phyloP scores from a whole-genome alignment of 225 moss, liverwort and hornwort genomes.

The Sphagnum contortum region DNA sequence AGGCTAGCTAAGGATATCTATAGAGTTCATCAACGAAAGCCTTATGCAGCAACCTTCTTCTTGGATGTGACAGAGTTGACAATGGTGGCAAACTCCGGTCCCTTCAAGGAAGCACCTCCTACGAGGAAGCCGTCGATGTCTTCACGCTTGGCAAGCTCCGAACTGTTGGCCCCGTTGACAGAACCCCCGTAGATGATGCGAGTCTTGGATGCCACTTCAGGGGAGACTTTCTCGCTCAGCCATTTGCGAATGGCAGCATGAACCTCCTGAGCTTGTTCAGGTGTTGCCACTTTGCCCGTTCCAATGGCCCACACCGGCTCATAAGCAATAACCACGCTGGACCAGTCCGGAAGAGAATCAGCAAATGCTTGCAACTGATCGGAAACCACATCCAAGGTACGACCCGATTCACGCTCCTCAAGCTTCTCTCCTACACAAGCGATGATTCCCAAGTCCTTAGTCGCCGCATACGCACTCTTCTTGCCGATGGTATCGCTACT shows the following conservation, averaged over 20 bases:
- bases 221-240: slow-evolving; percentile 68
- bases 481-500: slow-evolving; percentile 55
- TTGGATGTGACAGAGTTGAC: slow-evolving; percentile 91
- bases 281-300: slow-evolving; percentile 89
- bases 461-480: slow-evolving; percentile 81
- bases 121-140: slow-evolving; percentile 98
- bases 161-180: slow-evolving; percentile 79
- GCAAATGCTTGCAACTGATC: slow-evolving; percentile 77
- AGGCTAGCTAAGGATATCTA: too few relatives aligned
- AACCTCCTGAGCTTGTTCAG: slow-evolving; percentile 90
- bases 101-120: slow-evolving; percentile 93
- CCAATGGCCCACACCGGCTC: slow-evolving; percentile 99
- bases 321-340: slow-evolving; percentile 75
- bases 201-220: slow-evolving; percentile 48
- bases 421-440: slow-evolving; percentile 92
- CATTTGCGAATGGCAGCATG: slow-evolving; percentile 80
- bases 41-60: slow-evolving; percentile 75
- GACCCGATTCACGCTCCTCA: slow-evolving; percentile 78
- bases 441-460: slow-evolving; percentile 72
- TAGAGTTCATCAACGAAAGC: background rate
- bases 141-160: slow-evolving; percentile 79
- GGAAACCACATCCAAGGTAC: slow-evolving; percentile 65
- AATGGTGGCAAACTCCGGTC: slow-evolving; percentile 83
- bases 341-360: slow-evolving; percentile 70
- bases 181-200: slow-evolving; percentile 98